A percentile compares a stretch with the other conserved stretches of the same genome.
Conservation (phyloP, 2,329 filamentous ascomycete genomes). For the Magnaporthiopsis poae region DNA sequence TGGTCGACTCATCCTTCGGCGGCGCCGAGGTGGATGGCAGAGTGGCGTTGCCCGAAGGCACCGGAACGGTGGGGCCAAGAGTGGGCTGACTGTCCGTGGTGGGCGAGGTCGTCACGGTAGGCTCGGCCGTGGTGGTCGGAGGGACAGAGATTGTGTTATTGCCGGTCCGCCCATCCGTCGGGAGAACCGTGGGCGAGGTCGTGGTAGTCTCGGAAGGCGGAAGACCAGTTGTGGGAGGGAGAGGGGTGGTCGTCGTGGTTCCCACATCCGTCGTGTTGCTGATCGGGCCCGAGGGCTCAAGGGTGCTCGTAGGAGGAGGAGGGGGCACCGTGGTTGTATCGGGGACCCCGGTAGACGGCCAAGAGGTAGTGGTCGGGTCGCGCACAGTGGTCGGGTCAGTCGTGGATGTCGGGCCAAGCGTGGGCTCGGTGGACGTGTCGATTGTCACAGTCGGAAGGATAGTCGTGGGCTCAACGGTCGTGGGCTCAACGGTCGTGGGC, state of each 20-base stretch:
- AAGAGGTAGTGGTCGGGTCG: background rate
- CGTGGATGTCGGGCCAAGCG: background rate
- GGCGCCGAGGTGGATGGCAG: background rate
- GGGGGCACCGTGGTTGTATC: background rate
- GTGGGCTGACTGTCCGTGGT: background rate
- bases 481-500: too few species aligned
- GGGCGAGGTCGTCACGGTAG: background rate
- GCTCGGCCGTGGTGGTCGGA: background rate
- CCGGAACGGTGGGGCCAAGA: background rate
- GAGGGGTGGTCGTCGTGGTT: background rate
- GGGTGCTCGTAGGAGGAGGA: background rate
- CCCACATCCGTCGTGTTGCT: background rate
- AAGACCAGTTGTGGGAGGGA: background rate
- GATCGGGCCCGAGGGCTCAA: background rate
- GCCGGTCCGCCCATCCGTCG: background rate
- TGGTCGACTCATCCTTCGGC: background rate
- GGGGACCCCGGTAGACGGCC: background rate
- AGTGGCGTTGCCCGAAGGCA: constrained; percentile 10
- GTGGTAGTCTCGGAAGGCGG: background rate
- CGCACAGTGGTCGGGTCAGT: background rate
- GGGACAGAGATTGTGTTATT: background rate
- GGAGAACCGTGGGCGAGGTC: background rate
- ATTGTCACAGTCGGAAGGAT: background rate
- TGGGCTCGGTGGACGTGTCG: background rate
- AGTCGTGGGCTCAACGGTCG: constrained; percentile 9